A percentile compares a stretch with the other conserved stretches of the same genome.
Evolutionary conservation across 192 early-diverging fungal genomes (phyloP).

Genomic region (Backusella parvicylindrica): DNA sequence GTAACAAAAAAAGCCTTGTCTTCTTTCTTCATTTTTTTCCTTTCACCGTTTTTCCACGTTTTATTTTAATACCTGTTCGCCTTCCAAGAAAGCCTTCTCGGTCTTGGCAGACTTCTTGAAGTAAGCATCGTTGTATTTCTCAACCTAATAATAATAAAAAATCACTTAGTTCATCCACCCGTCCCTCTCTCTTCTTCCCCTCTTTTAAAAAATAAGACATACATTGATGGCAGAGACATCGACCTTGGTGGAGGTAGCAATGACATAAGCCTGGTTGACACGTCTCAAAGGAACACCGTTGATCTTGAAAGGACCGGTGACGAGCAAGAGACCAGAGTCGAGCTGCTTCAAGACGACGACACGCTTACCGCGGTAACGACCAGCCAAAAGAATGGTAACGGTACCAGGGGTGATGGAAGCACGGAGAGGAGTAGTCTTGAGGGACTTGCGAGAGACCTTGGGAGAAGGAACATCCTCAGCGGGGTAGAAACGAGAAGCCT

Average conservation of each 20-base stretch:
- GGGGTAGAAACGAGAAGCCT: constrained; percentile 77
- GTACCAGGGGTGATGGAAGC: constrained; percentile 95
- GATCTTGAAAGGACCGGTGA: constrained; percentile 96
- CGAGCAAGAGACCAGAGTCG: constrained; percentile 89
- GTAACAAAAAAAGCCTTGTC: not conserved
- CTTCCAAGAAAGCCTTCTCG: constrained; percentile 89
- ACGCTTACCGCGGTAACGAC: constrained; percentile 97
- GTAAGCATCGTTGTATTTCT: constrained; percentile 90
- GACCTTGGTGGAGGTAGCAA: constrained; percentile 99
- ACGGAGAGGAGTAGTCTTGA: constrained; percentile 74
- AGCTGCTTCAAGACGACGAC: constrained; percentile 99
- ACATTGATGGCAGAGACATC: constrained; percentile 78
- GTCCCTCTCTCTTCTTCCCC: no score
- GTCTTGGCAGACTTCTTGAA: constrained; percentile 82
- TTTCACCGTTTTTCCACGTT: not conserved
- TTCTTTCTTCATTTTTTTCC: not conserved
- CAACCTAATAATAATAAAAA: constrained; percentile 16
- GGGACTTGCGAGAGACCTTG: constrained; percentile 79
- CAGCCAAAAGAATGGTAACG: constrained; percentile 92
- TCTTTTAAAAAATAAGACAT: no score
- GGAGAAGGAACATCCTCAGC: constrained; percentile 80
- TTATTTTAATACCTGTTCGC: constrained; percentile 43
- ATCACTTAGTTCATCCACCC: not conserved
- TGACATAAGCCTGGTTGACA: constrained; percentile 99
- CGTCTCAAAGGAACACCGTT: constrained; percentile 98